Evolutionary conservation across 257 asterid genomes (phyloP), one percentile per base, ranked within the genome.

Genomic region (Nemophila menziesii): DNA sequence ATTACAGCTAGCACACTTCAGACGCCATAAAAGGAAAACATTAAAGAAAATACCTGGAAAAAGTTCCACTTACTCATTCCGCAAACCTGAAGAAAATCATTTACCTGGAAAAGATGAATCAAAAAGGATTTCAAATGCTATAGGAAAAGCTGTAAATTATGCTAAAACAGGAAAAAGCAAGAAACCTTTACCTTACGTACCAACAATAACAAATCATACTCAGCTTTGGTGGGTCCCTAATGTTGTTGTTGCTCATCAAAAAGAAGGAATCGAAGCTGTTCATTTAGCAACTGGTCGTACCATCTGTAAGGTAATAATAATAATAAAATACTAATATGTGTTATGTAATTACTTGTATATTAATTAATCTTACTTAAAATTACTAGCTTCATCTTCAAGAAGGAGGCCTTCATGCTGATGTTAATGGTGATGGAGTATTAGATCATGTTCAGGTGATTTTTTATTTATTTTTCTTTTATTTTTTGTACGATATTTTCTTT

Each of bases 201-300:
- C 99, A 49, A 85, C 96, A 48, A 85, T 90, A 44, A 79, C 99
- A 68, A 90, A 90, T 69, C 65, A 90, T 67, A 90, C 99, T 44
- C 84, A 81, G 58, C 81, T 85, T 45, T 90, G 99, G 99, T 90
- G 94, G 99, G 94, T 90, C 24, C 94, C 99, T 64, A 90, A 90
- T 63, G 94, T 85, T 56, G 78, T 90, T 37, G 94, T 90, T 69
- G 89, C 82, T 67, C 96, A 90, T 66, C 82, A 79, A 55, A 90
- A 81, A 60, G 96, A 85, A 77, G 96, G 96, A 43, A 85, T 90
- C 53, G 99, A 90, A 71, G 99, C 89, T 56, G 60, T 85, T 67
- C 99, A 90, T 79, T 68, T 90, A 64, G 99, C 96, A 55, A 48
- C 99, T 26, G 96, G 99, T 3, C 96, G 94, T 67, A 90, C 96